Evolutionary conservation across 1,284 basidiomycete genomes (phyloP), one percentile per base, ranked within the genome.

Genomic region (Pterulicium gracile): DNA sequence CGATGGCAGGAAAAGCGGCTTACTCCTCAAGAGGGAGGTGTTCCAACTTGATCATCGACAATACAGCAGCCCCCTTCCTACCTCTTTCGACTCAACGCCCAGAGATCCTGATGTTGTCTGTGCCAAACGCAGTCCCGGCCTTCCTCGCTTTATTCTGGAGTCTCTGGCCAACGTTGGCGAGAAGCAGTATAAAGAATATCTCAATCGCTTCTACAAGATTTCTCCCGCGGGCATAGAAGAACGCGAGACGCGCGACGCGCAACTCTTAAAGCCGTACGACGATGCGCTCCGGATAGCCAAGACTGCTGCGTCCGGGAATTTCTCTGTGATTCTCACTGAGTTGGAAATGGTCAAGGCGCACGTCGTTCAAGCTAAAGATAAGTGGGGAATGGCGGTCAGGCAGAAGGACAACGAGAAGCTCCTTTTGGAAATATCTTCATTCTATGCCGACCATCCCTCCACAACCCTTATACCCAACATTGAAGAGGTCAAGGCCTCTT

Each of bases 401-500:
- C 27, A 55, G 18, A 51, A 50, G 32, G 24, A 48, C 17, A 50
- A 47, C 43, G 35, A 45, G 2, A 48, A 57, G 3, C 44, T 53
- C 36, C 49, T 64, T 2, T 36, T 43, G 0, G 48, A 49, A 2
- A 49, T 65, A 3, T 47, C 56, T 3, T 56, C 64, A 1, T 61
- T 64, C 4, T 55, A 57, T 1, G 58, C 36, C 23, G 40, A 46
- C 14, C 43, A 42, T 17, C 49, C 49, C 14, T 27, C 42, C 12
- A 42, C 41, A 12, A 32, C 49, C 3, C 24, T 19, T 42, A 27
- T 24, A 14, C 54, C 47, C 2, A 56, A 70, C 19, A 48, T 72
- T 1, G 57, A 64, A 14, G 58, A 56, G 12, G 51, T 79, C 17
- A 77, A 72, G 52, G 76, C 75, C 0, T 77, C 76, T 0, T 72